Base-by-base conservation (phyloP, 2,329 filamentous ascomycete genomes). In the Penicillium freii region DNA sequence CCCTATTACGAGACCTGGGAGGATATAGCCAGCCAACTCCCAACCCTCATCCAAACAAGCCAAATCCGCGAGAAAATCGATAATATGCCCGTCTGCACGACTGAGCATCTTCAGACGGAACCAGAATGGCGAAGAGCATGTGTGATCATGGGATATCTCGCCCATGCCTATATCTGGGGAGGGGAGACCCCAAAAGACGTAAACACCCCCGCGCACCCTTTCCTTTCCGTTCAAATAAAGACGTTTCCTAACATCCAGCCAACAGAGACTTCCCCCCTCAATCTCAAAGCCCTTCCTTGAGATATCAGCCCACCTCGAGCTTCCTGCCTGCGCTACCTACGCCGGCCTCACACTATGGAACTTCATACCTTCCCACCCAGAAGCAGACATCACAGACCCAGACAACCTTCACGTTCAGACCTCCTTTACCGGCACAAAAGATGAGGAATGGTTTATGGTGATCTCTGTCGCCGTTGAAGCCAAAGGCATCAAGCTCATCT, bases 1-100 rank as follows among this genome's bases (percentile, higher is more conserved):
- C 82, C 87, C 9, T 96, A 96, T 80, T 97, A 96, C 77, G 85
- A 87, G 73, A 91, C 91, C 63, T 97, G 92, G 92, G 92, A 97
- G 75, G 83, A 85, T 40, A 81, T 96, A 55, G 84, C 87, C 31
- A 82, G 84, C 66, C 92, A 93, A 68, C 81, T 97, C 19, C 91
- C 94, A 75, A 83, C 83, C 43, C 80, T 94, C 62, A 88, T 96
- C 55, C 80, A 91, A 52, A 89, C 84, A 70, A 88, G 88, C 70
- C 86, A 89, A 51, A 81, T 96, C 65, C 85, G 90, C 51, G 82
- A 85, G 54, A 84, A 90, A 61, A 83, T 96, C 50, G 88, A 96
- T 63, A 80, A 82, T 25, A 81, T 97, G 52, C 91, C 91, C 15
- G 79, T 96, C 51, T 84, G 96, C 59, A 89, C 87, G 54, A 94